Base-by-base conservation (phyloP, 352 stramenopile species). In the Elongisporangium prolatum region DNA sequence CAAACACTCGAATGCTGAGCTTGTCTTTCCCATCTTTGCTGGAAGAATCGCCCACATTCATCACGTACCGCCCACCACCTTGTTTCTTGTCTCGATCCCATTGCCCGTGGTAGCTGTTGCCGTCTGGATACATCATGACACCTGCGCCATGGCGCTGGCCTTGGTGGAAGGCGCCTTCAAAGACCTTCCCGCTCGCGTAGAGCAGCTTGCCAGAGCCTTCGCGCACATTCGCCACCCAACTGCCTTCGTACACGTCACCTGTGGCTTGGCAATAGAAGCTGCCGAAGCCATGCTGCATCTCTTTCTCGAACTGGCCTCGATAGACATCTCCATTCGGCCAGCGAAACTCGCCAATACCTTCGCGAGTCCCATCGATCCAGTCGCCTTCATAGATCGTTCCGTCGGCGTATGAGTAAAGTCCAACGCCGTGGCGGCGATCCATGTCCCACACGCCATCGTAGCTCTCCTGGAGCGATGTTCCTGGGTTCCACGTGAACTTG, bases 251-350 rank as follows among this genome's bases (percentile, higher is more conserved):
- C 34, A 70, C 65, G 21, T 90, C 80, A 4, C 75, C 75, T 2
- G 61, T 76, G 14, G 60, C 62, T 16, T 68, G 66, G 50, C 64
- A 72, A 24, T 68, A 69, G 60, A 96, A 96, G 17, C 82, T 80
- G 4, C 90, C 90, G 3, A 74, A 48, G 21, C 89, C 89, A 40
- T 95, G 78, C 59, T 95, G 86, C 73, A 86, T 82, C 24, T 96
- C 86, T 17, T 84, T 65, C 2, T 71, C 68, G 51, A 97, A 97
- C 13, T 88, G 60, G 11, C 90, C 89, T 20, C 75, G 68, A 60
- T 97, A 97, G 17, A 88, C 55, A 57, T 97, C 86, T 10, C 85
- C 88, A 40, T 92, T 97, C 1, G 75, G 75, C 78, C 93, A 98
- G 17, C 62, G 69, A 57, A 96, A 97, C 9, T 61, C 66, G 11